These are phyloP conservation scores for Wickerhamiella allomyrinae DNA, from an alignment of 805 yeast species.

Conservation along the genomic window DNA sequence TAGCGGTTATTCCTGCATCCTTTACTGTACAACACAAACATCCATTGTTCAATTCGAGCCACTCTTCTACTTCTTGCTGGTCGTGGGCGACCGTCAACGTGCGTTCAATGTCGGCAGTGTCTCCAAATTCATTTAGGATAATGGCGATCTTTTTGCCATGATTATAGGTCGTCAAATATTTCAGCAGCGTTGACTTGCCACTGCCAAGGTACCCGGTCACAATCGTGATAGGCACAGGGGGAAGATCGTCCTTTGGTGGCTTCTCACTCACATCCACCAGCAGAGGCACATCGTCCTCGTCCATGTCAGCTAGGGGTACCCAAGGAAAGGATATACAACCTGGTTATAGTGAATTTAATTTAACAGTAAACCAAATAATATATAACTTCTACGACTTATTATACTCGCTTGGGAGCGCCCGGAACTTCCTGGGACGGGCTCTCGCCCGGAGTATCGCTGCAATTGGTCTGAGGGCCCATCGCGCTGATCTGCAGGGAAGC, in stretches of 20 bases:
- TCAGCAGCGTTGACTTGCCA: conserved; percentile 75
- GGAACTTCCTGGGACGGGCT: too few relatives aligned
- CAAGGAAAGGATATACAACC: too few relatives aligned
- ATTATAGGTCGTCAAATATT: conserved; percentile 46
- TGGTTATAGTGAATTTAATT: too few relatives aligned
- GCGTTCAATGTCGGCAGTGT: conserved; percentile 78
- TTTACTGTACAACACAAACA: conserved; percentile 94
- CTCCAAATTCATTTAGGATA: conserved; percentile 79
- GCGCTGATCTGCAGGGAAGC: not conserved
- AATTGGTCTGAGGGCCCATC: too few relatives aligned
- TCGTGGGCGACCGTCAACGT: conserved; percentile 48
- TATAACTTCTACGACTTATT: too few relatives aligned
- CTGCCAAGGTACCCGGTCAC: conserved; percentile 92
- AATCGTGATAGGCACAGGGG: conserved; percentile 68
- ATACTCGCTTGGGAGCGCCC: too few relatives aligned
- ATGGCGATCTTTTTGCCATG: conserved; percentile 73
- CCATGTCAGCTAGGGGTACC: conserved; percentile 2
- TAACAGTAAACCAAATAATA: too few relatives aligned
- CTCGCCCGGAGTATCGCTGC: too few relatives aligned
- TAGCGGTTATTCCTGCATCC: conserved; percentile 88
- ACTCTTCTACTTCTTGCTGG: conserved; percentile 58
- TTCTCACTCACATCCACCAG: conserved; percentile 14
- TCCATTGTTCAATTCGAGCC: conserved; percentile 95
- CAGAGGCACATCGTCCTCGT: conserved; percentile 21
- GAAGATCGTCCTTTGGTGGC: not conserved